Evolutionary conservation across 371 early-diverging fungal genomes (phyloP), one percentile per base, ranked within the genome.

Genomic region (Circinella minor): DNA sequence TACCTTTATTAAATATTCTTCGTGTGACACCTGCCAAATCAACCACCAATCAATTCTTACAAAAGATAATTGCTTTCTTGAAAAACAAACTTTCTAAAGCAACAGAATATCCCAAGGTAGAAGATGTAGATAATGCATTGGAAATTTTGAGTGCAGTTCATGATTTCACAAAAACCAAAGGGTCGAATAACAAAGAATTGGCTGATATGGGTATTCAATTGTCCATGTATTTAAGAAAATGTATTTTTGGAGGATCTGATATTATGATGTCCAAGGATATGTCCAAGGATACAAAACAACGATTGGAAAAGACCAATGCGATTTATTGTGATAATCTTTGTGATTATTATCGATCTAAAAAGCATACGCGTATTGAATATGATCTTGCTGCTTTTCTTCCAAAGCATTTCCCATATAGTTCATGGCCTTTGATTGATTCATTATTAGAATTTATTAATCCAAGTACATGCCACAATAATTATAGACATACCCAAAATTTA

Each of bases 281-380:
- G 70, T 72, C 75, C 63, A 72, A 70, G 9, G 76, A 81, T 67
- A 74, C 75, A 63, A 77, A 76, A 60, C 60, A 73, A 13, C 75
- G 70, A 7, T 49, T 74, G n/a, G 72, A 72, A 20, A 80, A 80
- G 57, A 69, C 77, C 60, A 65, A 72, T 51, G 69, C 67, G 4
- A 69, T 91, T 39, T 89, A 90, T 69, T 80, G 72, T 61, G 80
- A 73, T 4, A 83, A 91, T 13, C 74, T 90, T 66, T 57, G 57
- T n/a, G 76, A 76, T 46, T 84, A 89, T 67, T 93, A 89, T 72
- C 82, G 93, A 86, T 84, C 87, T 47, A 86, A 86, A 73, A 91
- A 91, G 76, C 86, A 90, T 49, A 87, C 91, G 55, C 86, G 86
- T 68, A 69, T 93, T 72, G 85, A 86, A 65, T 81, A 89, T 36